phyloP scores from a whole-genome alignment of 2,329 filamentous ascomycete genomes.

The Graphilbum fragrans region DNA sequence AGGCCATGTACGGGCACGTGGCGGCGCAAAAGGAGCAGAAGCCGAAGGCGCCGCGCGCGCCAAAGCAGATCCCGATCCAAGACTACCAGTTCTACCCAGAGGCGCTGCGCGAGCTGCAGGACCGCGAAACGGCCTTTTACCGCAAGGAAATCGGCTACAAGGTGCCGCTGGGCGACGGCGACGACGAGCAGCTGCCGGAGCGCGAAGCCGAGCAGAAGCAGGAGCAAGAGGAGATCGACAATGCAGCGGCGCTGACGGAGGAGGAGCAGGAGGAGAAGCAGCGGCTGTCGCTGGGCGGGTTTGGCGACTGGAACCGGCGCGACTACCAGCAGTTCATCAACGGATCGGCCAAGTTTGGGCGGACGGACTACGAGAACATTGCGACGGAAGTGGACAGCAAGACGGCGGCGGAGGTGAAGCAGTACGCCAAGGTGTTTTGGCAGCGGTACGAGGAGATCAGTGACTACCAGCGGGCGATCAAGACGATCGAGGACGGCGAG shows the following conservation, averaged over 20 bases:
- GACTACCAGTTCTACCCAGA: constrained; percentile 96
- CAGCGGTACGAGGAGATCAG: constrained; percentile 82
- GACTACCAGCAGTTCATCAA: constrained; percentile 99
- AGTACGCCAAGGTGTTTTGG: constrained; percentile 94
- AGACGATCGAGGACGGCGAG: constrained; percentile 84
- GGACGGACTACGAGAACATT: constrained; percentile 74
- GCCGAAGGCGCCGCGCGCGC: constrained; percentile 88
- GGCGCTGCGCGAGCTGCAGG: constrained; percentile 75
- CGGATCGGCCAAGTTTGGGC: constrained; percentile 83
- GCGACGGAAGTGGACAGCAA: constrained; percentile 88
- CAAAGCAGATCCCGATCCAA: constrained; percentile 82
- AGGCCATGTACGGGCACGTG: constrained; percentile 67
- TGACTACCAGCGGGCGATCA: constrained; percentile 81
- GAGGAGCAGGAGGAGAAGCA: constrained; percentile 84
- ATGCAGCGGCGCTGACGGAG: constrained; percentile 76
- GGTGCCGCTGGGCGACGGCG: constrained; percentile 75
- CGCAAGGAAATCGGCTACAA: constrained; percentile 96
- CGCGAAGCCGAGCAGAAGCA: constrained; percentile 78
- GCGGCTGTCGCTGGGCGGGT: constrained; percentile 69
- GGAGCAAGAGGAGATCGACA: constrained; percentile 88
- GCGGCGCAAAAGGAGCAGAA: constrained; percentile 73
- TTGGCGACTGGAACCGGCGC: constrained; percentile 88
- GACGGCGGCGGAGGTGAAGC: constrained; percentile 69
- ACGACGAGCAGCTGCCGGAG: constrained; percentile 70
- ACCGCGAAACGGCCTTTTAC: constrained; percentile 91